A percentile compares a stretch with the other conserved stretches of the same genome.
Evolutionary conservation across 1,284 basidiomycete genomes (phyloP).

Genomic region (Irpex lacteus): DNA sequence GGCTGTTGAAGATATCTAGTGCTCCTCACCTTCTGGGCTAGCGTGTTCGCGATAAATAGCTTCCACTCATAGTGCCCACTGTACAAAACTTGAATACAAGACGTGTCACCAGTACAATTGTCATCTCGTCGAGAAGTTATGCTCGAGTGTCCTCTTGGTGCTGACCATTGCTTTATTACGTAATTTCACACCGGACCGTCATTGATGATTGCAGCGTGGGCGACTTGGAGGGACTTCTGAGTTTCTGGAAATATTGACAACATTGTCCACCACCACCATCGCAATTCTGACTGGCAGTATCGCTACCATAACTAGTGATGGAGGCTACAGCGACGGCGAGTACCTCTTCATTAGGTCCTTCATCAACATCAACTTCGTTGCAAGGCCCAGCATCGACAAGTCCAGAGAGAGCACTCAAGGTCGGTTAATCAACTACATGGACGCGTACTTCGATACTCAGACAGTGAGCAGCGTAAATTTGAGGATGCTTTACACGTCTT

Average conservation of each 20-base stretch:
- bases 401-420: conserved; percentile 11
- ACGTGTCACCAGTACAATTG: not conserved
- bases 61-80: not conserved
- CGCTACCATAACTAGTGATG: not conserved
- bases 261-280: no score
- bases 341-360: not conserved
- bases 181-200: no score
- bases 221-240: no score
- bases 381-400: not conserved
- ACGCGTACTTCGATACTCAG: not conserved
- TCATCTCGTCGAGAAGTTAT: no score
- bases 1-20: conserved; percentile 30
- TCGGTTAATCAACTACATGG: not conserved
- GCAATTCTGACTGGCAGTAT: no score
- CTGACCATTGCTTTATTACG: no score
- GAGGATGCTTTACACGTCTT: conserved; percentile 67
- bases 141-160: no score
- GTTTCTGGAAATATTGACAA: no score
- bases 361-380: not conserved
- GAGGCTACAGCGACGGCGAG: not conserved
- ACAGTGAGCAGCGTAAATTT: conserved; percentile 56
- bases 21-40: not conserved
- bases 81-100: not conserved
- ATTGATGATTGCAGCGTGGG: no score
- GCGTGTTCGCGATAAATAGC: not conserved